A percentile compares a stretch with the other conserved stretches of the same genome.
Conservation (phyloP, 225 moss, liverwort and hornwort species). For the Pseudisothecium myosuroides region DNA sequence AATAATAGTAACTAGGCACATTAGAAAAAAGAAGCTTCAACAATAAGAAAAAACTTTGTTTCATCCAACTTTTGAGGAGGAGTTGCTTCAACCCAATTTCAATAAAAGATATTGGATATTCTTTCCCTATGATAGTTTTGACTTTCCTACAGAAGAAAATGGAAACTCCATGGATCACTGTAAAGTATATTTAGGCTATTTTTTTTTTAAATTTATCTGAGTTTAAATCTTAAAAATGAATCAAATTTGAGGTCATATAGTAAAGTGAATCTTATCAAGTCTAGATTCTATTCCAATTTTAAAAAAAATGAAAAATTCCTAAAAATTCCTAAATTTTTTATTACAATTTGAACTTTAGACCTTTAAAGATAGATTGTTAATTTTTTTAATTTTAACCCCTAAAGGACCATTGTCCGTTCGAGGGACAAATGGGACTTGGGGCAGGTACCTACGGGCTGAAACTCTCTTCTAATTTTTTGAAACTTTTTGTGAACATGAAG, state of each 20-base stretch:
- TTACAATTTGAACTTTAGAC: neutral
- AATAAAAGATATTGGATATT: too few species aligned
- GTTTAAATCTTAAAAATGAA: neutral
- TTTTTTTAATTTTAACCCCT: too few species aligned
- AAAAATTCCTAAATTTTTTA: neutral
- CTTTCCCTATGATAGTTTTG: neutral
- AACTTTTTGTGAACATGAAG: too few species aligned
- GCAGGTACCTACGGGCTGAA: too few species aligned
- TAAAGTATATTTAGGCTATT: fast-evolving
- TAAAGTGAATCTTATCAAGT: fast-evolving
- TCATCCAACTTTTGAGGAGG: neutral
- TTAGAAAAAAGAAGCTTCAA: neutral
- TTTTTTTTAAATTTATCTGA: fast-evolving
- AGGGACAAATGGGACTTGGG: too few species aligned
- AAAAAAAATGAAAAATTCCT: neutral
- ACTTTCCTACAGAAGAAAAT: neutral
- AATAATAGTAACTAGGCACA: neutral
- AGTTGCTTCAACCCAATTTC: neutral
- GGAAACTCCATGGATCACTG: fast-evolving
- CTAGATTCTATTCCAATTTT: neutral
- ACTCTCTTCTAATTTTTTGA: too few species aligned
- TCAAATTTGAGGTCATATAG: neutral
- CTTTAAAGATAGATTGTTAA: fast-evolving
- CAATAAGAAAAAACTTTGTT: too few species aligned
- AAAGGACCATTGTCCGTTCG: too few species aligned